A percentile compares a stretch with the other conserved stretches of the same genome.
Evolutionary conservation across 2,329 filamentous ascomycete genomes (phyloP).

Genomic region (Intubia oerlemansii): DNA sequence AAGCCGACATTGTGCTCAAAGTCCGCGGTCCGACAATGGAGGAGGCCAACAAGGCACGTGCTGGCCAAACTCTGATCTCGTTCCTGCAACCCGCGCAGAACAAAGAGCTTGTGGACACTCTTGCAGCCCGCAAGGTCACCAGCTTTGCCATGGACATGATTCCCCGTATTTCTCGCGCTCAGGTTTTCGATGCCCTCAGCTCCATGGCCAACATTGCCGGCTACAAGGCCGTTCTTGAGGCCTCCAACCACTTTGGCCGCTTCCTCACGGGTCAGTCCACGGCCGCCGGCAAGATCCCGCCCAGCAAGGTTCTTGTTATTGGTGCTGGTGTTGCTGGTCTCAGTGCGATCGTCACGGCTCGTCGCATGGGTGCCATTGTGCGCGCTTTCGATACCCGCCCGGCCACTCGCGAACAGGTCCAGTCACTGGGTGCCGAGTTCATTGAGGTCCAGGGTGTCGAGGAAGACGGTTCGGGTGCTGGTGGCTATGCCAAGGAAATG

Average conservation of each 20-base stretch:
- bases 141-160: constrained; percentile 87
- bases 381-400: constrained; percentile 79
- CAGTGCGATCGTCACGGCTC: constrained; percentile 71
- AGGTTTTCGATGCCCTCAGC: constrained; percentile 72
- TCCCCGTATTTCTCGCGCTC: constrained; percentile 70
- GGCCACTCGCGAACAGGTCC: constrained; percentile 75
- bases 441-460: constrained; percentile 59
- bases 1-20: constrained; percentile 64
- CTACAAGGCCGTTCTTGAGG: constrained; percentile 80
- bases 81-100: constrained; percentile 73
- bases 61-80: constrained; percentile 56
- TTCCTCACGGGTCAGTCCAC: constrained; percentile 82
- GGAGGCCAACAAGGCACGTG: constrained; percentile 46
- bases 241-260: constrained; percentile 72
- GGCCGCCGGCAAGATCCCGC: constrained; percentile 75
- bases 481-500: constrained; percentile 87
- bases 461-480: constrained; percentile 66
- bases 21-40: constrained; percentile 53
- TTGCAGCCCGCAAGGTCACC: constrained; percentile 50
- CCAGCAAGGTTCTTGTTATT: constrained; percentile 77
- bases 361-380: constrained; percentile 72
- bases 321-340: constrained; percentile 77
- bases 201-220: constrained; percentile 92
- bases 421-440: constrained; percentile 77
- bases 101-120: constrained; percentile 47